Percentiles rank a stretch among this genome's conserved stretches.
These are phyloP conservation scores for Aeschynomene evenia DNA, from an alignment of 306 rosid species.

Conservation along the genomic window DNA sequence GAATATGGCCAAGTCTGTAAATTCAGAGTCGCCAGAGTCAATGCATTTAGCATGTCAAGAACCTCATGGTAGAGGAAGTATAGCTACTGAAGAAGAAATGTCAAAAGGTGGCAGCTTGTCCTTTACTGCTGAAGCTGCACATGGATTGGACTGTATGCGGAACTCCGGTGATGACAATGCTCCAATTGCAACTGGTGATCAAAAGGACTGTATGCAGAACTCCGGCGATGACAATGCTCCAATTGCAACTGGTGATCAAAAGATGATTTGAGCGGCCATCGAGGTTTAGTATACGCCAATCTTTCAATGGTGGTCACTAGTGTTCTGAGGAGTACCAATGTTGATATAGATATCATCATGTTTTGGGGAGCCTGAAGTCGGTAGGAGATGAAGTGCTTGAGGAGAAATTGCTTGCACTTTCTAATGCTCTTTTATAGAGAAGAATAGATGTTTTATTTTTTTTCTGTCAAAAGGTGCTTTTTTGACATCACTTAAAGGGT, in stretches of 20 bases:
- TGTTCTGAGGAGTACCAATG: constrained; percentile 9
- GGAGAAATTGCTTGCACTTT: too few species aligned
- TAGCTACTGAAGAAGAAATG: not conserved
- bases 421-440: too few species aligned
- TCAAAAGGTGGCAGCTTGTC: constrained; percentile 6
- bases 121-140: constrained; percentile 4
- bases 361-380: constrained; percentile 5
- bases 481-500: too few species aligned
- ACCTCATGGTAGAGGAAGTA: not conserved
- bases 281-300: not conserved
- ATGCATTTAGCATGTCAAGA: not conserved
- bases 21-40: not conserved
- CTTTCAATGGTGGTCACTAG: not conserved
- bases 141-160: not conserved
- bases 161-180: constrained; percentile 5
- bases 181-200: not conserved
- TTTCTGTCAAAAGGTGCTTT: too few species aligned
- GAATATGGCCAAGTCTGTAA: not conserved
- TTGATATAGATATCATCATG: not conserved
- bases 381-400: not conserved
- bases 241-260: constrained; percentile 8
- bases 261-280: constrained; percentile 3
- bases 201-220: not conserved
- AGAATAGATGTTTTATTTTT: too few species aligned
- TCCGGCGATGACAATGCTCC: constrained; percentile 8